A percentile compares a stretch with the other conserved stretches of the same genome.
These are phyloP conservation scores for Xylariaceae sp. DNA, from an alignment of 2,329 filamentous ascomycete genomes.

Conservation along the genomic window DNA sequence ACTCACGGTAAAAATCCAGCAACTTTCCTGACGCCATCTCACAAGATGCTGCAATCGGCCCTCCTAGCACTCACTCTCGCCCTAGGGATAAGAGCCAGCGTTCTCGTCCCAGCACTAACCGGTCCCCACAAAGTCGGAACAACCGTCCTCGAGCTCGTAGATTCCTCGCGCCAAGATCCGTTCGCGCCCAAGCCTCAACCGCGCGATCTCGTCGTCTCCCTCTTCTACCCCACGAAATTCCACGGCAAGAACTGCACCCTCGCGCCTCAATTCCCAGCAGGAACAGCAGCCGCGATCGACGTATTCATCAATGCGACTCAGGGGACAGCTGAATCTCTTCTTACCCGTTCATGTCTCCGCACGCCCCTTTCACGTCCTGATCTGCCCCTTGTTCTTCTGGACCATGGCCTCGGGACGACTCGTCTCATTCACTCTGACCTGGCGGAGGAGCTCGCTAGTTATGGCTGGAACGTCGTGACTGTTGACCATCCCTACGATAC, in stretches of 20 bases:
- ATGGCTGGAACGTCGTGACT: slow-evolving; percentile 42
- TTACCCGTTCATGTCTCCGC: slow-evolving; percentile 20
- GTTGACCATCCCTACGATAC: slow-evolving; percentile 47
- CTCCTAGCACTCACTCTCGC: slow-evolving; percentile 6
- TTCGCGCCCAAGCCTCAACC: slow-evolving; percentile 20
- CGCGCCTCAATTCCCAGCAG: slow-evolving; percentile 13
- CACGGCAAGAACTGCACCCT: slow-evolving; percentile 9
- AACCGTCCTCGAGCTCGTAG: slow-evolving; percentile 22
- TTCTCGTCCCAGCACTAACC: slow-evolving; percentile 14
- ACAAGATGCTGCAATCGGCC: slow-evolving; percentile 8
- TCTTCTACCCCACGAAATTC: slow-evolving; percentile 26
- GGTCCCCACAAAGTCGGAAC: slow-evolving; percentile 26
- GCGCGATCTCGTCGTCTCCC: slow-evolving; percentile 23
- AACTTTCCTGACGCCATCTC: background rate
- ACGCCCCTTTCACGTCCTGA: slow-evolving; percentile 19
- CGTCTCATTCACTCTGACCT: slow-evolving; percentile 40
- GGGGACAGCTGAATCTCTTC: slow-evolving; percentile 11
- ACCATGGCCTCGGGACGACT: slow-evolving; percentile 40
- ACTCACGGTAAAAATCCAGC: background rate
- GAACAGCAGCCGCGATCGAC: slow-evolving; percentile 10
- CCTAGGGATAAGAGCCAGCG: background rate
- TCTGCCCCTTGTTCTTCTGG: slow-evolving; percentile 37
- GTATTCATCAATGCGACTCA: slow-evolving; percentile 2
- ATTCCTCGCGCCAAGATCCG: slow-evolving; percentile 21
- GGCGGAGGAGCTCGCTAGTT: slow-evolving; percentile 41